Conservation (phyloP, 2,329 filamentous ascomycete genomes). For the Alternaria alternata region DNA sequence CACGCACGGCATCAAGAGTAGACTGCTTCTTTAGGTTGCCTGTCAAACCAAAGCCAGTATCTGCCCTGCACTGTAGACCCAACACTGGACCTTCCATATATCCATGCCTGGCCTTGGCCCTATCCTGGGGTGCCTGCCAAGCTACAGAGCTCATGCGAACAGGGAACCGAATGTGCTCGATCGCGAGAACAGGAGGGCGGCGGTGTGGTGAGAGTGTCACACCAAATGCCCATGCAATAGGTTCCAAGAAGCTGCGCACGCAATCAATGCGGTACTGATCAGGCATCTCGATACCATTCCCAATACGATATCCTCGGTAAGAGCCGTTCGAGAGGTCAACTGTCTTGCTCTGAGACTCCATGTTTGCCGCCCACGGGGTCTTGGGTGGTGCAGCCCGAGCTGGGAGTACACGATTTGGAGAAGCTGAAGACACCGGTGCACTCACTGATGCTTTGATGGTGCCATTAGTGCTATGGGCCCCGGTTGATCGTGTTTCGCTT, state of each 20-base stretch:
- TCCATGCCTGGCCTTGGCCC: slow-evolving; percentile 61
- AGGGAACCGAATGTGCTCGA: slow-evolving; percentile 63
- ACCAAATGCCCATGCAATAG: slow-evolving; percentile 65
- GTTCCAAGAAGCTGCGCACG: slow-evolving; percentile 65
- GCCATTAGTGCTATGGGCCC: slow-evolving; percentile 20
- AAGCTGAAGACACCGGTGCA: slow-evolving; percentile 18
- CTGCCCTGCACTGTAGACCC: slow-evolving; percentile 62
- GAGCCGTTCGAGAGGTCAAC: slow-evolving; percentile 43
- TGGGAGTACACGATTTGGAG: slow-evolving; percentile 37
- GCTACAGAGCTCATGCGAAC: slow-evolving; percentile 64
- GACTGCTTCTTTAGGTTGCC: slow-evolving; percentile 42
- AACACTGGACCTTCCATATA: slow-evolving; percentile 67
- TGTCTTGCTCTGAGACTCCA: slow-evolving; percentile 28
- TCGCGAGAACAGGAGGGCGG: slow-evolving; percentile 56
- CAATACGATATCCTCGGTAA: slow-evolving; percentile 68
- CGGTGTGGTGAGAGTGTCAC: slow-evolving; percentile 60
- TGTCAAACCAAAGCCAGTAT: slow-evolving; percentile 60
- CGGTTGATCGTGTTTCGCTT: slow-evolving; percentile 19
- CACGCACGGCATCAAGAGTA: slow-evolving; percentile 63
- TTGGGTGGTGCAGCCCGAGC: slow-evolving; percentile 40
- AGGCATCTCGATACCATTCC: slow-evolving; percentile 66
- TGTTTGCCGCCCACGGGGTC: slow-evolving; percentile 35
- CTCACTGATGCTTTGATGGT: slow-evolving; percentile 14
- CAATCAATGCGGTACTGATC: slow-evolving; percentile 65
- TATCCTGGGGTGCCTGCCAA: slow-evolving; percentile 62